Conservation (phyloP, 108 stramenopile genomes). For the Schizochytrium sp. region DNA sequence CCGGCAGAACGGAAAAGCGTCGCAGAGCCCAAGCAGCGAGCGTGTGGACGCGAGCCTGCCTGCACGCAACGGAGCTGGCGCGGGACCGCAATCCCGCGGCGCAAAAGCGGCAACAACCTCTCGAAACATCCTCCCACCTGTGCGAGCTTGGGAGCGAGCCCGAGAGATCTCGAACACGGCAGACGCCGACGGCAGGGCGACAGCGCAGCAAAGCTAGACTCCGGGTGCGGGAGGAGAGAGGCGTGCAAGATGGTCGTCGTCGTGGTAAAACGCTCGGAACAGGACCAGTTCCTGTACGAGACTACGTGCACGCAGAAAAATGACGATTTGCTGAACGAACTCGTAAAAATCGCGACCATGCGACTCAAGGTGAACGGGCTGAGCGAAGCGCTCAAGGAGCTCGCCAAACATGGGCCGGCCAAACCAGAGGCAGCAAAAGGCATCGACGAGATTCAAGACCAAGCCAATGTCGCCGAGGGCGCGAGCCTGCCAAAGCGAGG, state of each 20-base stretch:
- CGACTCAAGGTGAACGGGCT: constrained; percentile 47
- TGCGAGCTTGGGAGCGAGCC: no score
- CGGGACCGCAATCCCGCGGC: no score
- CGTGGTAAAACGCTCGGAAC: constrained; percentile 44
- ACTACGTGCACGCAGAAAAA: constrained; percentile 49
- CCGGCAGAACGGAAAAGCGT: no score
- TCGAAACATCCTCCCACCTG: no score
- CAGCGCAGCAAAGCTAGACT: no score
- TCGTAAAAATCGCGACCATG: constrained; percentile 61
- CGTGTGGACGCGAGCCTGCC: no score
- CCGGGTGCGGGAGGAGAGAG: neutral
- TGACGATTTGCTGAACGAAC: constrained; percentile 60
- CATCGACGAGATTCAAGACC: constrained; percentile 51
- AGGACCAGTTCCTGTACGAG: constrained; percentile 67
- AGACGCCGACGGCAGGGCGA: no score
- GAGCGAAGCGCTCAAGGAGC: constrained; percentile 46
- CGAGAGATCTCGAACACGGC: no score
- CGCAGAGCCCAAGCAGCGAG: no score
- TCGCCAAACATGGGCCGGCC: constrained; percentile 56
- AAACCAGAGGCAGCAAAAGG: constrained; percentile 50
- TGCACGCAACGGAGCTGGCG: no score
- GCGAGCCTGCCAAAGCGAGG: neutral
- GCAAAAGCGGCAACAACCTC: no score
- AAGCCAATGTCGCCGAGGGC: constrained; percentile 27
- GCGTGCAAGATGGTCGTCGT: constrained; percentile 55